These are phyloP conservation scores for Aspergillus ruber DNA, from an alignment of 2,329 filamentous ascomycete genomes.

Conservation along the genomic window DNA sequence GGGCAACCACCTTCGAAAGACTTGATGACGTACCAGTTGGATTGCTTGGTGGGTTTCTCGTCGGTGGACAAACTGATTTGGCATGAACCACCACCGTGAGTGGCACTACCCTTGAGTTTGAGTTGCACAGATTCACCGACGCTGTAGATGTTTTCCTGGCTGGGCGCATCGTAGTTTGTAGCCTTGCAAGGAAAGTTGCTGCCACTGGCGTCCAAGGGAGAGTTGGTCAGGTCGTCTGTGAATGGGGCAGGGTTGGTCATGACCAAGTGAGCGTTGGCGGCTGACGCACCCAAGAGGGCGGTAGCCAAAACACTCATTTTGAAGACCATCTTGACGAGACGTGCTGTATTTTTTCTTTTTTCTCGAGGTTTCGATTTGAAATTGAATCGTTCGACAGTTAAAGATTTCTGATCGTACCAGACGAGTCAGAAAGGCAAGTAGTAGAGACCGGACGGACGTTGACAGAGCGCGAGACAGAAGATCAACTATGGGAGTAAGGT, in stretches of 20 bases:
- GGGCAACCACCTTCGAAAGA: slow-evolving; percentile 84
- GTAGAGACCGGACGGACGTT: slow-evolving; percentile 13
- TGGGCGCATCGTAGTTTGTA: slow-evolving; percentile 20
- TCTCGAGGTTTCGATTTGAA: slow-evolving; percentile 4
- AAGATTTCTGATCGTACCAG: slow-evolving; percentile 29
- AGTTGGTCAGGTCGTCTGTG: slow-evolving; percentile 45
- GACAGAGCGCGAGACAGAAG: slow-evolving; percentile 7
- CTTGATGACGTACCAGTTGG: slow-evolving; percentile 81
- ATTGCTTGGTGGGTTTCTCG: slow-evolving; percentile 56
- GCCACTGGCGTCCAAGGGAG: slow-evolving; percentile 56
- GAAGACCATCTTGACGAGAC: slow-evolving; percentile 20
- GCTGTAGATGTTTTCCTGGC: slow-evolving; percentile 53
- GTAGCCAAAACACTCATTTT: slow-evolving; percentile 27
- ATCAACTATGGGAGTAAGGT: slow-evolving; percentile 7
- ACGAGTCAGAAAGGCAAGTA: slow-evolving; percentile 20
- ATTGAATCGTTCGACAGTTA: slow-evolving; percentile 16
- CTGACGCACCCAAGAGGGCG: slow-evolving; percentile 48
- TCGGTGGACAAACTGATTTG: slow-evolving; percentile 84
- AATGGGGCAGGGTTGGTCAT: slow-evolving; percentile 61
- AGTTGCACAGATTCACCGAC: slow-evolving; percentile 59
- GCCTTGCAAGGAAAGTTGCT: slow-evolving; percentile 77
- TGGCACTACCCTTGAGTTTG: slow-evolving; percentile 62
- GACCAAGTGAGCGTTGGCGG: slow-evolving; percentile 67
- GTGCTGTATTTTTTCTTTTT: slow-evolving; percentile 1
- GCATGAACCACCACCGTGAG: slow-evolving; percentile 88